Percentiles rank a stretch among this genome's conserved stretches.
phyloP scores from a whole-genome alignment of 371 early-diverging fungal species.

The Lichtheimia corymbifera region DNA sequence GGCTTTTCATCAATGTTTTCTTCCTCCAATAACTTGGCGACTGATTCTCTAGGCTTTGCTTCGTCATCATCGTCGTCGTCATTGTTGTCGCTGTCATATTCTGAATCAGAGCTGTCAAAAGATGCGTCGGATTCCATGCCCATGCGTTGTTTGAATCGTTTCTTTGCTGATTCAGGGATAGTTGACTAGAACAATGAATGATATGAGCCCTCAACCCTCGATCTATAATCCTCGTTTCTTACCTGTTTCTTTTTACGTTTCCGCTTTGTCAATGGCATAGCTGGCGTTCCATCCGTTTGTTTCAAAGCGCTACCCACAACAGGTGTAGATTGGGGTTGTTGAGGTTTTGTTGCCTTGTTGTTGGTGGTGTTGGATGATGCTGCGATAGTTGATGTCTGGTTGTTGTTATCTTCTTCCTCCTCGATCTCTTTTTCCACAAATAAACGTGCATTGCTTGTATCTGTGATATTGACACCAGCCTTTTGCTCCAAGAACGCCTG shows the following conservation, averaged over 20 bases:
- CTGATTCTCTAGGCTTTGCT: slow-evolving; percentile 30
- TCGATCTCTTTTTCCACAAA: slow-evolving; percentile 45
- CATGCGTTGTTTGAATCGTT: slow-evolving; percentile 47
- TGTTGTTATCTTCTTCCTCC: slow-evolving; percentile 14
- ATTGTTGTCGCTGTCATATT: slow-evolving; percentile 48
- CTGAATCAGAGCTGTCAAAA: slow-evolving; percentile 70
- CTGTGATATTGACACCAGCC: slow-evolving; percentile 62
- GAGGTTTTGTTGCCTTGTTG: background rate
- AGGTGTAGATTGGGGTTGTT: background rate
- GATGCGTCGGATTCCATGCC: slow-evolving; percentile 60
- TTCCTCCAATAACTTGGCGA: slow-evolving; percentile 30
- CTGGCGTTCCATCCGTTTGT: slow-evolving; percentile 27
- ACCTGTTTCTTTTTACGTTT: slow-evolving; percentile 54
- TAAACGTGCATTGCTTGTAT: slow-evolving; percentile 47
- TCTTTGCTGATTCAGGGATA: slow-evolving; percentile 41
- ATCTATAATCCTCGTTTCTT: background rate
- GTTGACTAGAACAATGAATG: slow-evolving; percentile 30
- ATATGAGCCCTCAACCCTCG: background rate
- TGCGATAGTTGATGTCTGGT: background rate
- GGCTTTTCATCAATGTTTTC: slow-evolving; percentile 32
- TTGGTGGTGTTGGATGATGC: slow-evolving; percentile 14
- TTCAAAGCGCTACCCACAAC: slow-evolving; percentile 56
- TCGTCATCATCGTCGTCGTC: slow-evolving; percentile 47
- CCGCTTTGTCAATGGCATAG: slow-evolving; percentile 31
- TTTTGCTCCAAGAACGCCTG: slow-evolving; percentile 76